Conservation (phyloP, 2,329 filamentous ascomycete genomes). For the Tetracladium maxilliforme region DNA sequence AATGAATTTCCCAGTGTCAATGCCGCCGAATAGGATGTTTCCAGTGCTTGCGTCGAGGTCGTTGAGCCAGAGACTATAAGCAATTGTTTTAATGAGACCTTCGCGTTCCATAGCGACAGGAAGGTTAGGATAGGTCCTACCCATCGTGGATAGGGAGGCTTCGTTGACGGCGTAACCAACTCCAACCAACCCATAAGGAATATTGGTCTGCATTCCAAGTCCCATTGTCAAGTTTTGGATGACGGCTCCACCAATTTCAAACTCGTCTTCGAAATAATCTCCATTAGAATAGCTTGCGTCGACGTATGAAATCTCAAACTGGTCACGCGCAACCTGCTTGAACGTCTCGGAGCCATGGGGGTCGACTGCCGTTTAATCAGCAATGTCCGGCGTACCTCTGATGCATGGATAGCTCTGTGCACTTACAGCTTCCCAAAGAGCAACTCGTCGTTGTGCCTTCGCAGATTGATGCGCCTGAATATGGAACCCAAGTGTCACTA, state of each 20-base stretch:
- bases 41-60: constrained; percentile 15
- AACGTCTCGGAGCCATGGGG: constrained; percentile 31
- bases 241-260: constrained; percentile 28
- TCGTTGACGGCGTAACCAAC: constrained; percentile 54
- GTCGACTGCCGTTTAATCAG: constrained; percentile 23
- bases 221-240: constrained; percentile 39
- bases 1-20: constrained; percentile 29
- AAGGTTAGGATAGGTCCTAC: constrained; percentile 27
- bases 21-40: constrained; percentile 25
- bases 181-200: constrained; percentile 41
- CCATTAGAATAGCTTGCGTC: constrained; percentile 37
- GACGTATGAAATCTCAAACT: constrained; percentile 48
- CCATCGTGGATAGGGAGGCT: constrained; percentile 28
- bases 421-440: constrained; percentile 36
- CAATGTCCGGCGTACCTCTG: constrained; percentile 1
- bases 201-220: constrained; percentile 29
- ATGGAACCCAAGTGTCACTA: constrained; percentile 43
- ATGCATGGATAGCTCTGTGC: too few species aligned
- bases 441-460: constrained; percentile 35
- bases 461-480: constrained; percentile 3
- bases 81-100: constrained; percentile 25
- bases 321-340: constrained; percentile 20
- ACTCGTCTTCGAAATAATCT: constrained; percentile 41
- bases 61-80: constrained; percentile 21
- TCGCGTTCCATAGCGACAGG: constrained; percentile 35